phyloP scores from a whole-genome alignment of 345 rosid genomes.

The Gossypium rotundifolium region DNA sequence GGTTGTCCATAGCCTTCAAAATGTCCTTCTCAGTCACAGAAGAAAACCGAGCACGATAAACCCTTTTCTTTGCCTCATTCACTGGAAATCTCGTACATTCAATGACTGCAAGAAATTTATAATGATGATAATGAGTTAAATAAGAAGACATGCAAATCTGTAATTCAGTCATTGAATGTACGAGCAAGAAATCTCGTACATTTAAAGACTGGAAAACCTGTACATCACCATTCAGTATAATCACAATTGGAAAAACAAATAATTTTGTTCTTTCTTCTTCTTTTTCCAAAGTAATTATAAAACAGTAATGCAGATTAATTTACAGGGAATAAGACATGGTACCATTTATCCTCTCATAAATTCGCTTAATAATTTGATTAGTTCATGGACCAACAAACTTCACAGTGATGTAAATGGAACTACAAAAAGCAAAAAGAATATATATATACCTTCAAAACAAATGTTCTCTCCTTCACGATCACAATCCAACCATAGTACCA shows the following conservation, averaged over 20 bases:
- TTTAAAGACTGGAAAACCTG: no score
- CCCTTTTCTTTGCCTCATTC: slow-evolving; percentile 51
- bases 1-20: slow-evolving; percentile 77
- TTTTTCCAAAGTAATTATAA: neutral
- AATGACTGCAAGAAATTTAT: slow-evolving; percentile 47
- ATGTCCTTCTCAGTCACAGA: slow-evolving; percentile 96
- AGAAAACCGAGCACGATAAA: slow-evolving; percentile 85
- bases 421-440: neutral
- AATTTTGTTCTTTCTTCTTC: neutral
- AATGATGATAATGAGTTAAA: neutral
- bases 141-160: neutral
- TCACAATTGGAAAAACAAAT: neutral
- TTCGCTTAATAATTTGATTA: neutral
- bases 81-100: slow-evolving; percentile 64
- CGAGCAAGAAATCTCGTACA: no score
- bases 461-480: slow-evolving; percentile 99
- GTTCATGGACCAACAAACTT: neutral
- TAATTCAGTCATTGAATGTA: no score
- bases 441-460: slow-evolving; percentile 68
- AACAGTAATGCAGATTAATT: neutral
- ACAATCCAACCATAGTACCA: slow-evolving; percentile 95
- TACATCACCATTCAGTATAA: no score
- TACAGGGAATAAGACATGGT: neutral
- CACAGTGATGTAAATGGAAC: neutral
- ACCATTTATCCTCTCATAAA: neutral